phyloP scores from a whole-genome alignment of 2,329 filamentous ascomycete species.

The Diaporthe sp. region DNA sequence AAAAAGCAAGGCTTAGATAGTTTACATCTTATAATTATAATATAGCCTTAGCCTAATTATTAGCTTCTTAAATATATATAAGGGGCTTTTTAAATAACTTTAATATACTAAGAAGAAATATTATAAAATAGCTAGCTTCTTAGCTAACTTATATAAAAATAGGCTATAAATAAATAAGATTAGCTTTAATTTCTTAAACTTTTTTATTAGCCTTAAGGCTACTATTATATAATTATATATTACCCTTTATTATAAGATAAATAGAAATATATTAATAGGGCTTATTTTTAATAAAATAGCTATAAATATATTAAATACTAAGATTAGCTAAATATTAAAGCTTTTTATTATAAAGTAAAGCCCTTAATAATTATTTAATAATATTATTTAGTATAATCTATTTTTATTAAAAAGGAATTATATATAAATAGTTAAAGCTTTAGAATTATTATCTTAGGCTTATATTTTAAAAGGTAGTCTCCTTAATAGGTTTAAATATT shows the following conservation, averaged over 20 bases:
- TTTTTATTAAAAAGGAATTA: neutral
- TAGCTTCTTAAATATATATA: neutral
- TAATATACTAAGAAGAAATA: neutral
- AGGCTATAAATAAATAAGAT: neutral
- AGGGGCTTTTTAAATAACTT: neutral
- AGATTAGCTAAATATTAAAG: neutral
- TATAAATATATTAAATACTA: neutral
- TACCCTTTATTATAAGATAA: neutral
- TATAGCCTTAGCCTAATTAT: neutral
- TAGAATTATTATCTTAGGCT: neutral
- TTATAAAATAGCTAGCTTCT: neutral
- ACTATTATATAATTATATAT: neutral
- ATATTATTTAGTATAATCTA: neutral
- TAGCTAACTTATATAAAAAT: neutral
- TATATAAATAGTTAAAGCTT: neutral
- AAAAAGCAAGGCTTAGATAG: neutral
- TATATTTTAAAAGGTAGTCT: neutral
- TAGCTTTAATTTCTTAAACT: neutral
- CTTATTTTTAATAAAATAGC: neutral
- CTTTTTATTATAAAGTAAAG: neutral
- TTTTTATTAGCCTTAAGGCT: neutral
- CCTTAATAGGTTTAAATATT: neutral
- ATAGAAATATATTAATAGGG: neutral
- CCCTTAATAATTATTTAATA: neutral
- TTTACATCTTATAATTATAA: neutral